Evolutionary conservation across 2,329 filamentous ascomycete species (phyloP).

Genomic region (Exophiala oligosperma): DNA sequence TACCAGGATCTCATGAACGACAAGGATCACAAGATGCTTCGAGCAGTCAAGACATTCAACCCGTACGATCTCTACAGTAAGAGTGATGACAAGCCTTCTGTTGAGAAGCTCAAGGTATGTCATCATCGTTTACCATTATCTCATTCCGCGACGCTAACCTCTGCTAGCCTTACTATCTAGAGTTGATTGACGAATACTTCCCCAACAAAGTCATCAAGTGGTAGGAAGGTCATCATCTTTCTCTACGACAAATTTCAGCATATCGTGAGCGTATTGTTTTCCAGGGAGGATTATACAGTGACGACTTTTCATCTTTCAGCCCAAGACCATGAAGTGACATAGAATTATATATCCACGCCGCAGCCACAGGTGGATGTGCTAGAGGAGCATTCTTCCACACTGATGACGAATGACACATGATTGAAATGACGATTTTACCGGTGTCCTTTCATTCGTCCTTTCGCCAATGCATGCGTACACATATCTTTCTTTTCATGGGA

Average conservation of each 20-base stretch:
- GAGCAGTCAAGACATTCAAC: constrained; percentile 82
- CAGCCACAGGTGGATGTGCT: background rate
- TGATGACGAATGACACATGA: background rate
- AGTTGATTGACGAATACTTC: constrained; percentile 74
- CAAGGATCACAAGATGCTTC: constrained; percentile 76
- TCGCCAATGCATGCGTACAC: too few species aligned
- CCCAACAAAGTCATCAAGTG: constrained; percentile 68
- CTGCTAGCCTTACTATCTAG: constrained; percentile 65
- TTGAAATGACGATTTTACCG: background rate
- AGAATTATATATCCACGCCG: background rate
- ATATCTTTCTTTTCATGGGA: too few species aligned
- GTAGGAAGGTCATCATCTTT: constrained; percentile 43
- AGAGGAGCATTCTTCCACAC: background rate
- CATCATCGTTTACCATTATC: background rate
- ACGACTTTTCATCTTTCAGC: background rate
- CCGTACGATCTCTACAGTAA: constrained; percentile 92
- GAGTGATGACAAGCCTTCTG: constrained; percentile 75
- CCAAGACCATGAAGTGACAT: background rate
- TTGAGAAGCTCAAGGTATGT: constrained; percentile 71
- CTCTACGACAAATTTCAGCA: background rate
- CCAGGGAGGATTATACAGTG: background rate
- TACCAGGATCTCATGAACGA: constrained; percentile 82
- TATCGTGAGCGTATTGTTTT: background rate
- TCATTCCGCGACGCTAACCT: constrained; percentile 11
- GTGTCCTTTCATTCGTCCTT: background rate